Evolutionary conservation across 352 stramenopile genomes (phyloP).

Genomic region (Aphanomyces invadans): DNA sequence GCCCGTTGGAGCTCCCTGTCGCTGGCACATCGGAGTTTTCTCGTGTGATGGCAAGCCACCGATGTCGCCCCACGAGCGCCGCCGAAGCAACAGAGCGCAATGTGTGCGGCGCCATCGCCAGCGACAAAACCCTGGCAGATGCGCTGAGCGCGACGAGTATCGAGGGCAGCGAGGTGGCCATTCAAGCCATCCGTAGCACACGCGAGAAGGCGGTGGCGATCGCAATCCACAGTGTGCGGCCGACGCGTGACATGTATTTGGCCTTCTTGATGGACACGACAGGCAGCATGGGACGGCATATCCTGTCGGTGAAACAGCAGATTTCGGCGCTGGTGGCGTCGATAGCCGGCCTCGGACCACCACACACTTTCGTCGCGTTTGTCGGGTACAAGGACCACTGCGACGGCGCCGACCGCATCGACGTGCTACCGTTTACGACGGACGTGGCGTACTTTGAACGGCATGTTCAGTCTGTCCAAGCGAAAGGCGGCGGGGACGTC

Average conservation of each 20-base stretch:
- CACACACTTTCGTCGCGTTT: conserved; percentile 27
- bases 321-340: conserved; percentile 25
- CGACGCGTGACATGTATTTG: background rate
- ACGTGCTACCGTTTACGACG: conserved; percentile 35
- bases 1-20: background rate
- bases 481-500: conserved; percentile 27
- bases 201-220: background rate
- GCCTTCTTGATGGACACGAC: conserved; percentile 28
- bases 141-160: background rate
- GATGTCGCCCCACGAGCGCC: background rate
- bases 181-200: background rate
- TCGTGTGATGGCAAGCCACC: background rate
- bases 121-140: background rate
- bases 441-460: conserved; percentile 27
- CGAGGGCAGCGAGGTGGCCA: background rate
- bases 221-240: background rate
- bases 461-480: conserved; percentile 29
- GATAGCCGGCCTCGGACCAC: conserved; percentile 26
- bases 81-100: background rate
- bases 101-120: background rate
- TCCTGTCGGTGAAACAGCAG: conserved; percentile 31
- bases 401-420: conserved; percentile 29
- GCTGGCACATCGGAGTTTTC: background rate
- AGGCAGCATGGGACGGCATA: conserved; percentile 25
- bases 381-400: conserved; percentile 39